Conservation (phyloP, 2,329 filamentous ascomycete species). For the Cladosporium sp. region DNA sequence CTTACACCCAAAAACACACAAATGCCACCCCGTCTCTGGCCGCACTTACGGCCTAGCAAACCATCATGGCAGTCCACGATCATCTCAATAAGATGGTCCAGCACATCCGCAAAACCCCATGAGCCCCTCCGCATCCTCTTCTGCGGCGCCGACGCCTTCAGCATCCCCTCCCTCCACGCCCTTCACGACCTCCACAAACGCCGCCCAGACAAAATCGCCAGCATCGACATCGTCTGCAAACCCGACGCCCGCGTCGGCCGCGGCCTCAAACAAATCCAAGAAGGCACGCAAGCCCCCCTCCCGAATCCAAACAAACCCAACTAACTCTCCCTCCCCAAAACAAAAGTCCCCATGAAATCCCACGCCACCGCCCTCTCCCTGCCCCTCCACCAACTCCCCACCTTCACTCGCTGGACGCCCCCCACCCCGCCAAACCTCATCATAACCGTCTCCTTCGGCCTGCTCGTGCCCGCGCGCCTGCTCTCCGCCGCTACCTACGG, state of each 20-base stretch:
- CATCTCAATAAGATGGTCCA: neutral
- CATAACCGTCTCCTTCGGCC: slow-evolving; percentile 88
- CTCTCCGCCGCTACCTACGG: slow-evolving; percentile 67
- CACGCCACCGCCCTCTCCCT: slow-evolving; percentile 60
- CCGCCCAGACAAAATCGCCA: slow-evolving; percentile 51
- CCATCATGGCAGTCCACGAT: neutral
- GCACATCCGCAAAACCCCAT: slow-evolving; percentile 1
- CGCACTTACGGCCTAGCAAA: neutral
- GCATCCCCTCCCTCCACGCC: slow-evolving; percentile 66
- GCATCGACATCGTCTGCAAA: slow-evolving; percentile 79
- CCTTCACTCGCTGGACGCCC: slow-evolving; percentile 75
- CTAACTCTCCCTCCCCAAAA: no score
- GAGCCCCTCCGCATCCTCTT: slow-evolving; percentile 78
- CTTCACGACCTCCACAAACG: slow-evolving; percentile 49
- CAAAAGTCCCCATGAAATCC: slow-evolving; percentile 64
- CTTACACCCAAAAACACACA: neutral
- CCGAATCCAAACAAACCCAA: slow-evolving; percentile 2
- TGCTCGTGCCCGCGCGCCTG: slow-evolving; percentile 75
- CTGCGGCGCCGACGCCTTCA: slow-evolving; percentile 90
- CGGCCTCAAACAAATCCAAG: slow-evolving; percentile 59
- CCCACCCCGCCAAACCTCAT: slow-evolving; percentile 62
- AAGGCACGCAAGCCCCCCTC: slow-evolving; percentile 46
- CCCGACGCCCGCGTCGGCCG: slow-evolving; percentile 73
- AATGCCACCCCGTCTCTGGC: neutral
- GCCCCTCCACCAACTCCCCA: slow-evolving; percentile 67